A percentile compares a stretch with the other conserved stretches of the same genome.
phyloP scores from a whole-genome alignment of 768 basidiomycete species.

The Austroboletus eburneus region DNA sequence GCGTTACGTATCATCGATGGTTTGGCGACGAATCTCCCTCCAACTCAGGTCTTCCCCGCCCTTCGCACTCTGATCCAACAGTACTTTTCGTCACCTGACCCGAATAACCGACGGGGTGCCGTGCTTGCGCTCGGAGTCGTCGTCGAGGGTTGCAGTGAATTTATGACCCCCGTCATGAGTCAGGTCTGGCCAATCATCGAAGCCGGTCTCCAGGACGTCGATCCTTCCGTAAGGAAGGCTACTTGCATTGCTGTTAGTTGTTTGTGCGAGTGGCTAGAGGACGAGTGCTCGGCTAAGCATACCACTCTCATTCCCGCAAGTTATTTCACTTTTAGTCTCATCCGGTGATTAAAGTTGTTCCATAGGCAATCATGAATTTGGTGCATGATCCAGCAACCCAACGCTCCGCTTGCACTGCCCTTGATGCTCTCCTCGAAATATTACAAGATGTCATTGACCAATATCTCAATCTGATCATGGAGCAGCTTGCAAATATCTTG shows the following conservation, averaged over 20 bases:
- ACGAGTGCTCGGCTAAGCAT: conserved; percentile 85
- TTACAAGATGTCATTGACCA: conserved; percentile 85
- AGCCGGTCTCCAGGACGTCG: conserved; percentile 77
- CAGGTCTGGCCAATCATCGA: conserved; percentile 95
- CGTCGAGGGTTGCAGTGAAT: conserved; percentile 98
- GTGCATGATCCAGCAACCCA: conserved; percentile 86
- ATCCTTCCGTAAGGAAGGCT: conserved; percentile 87
- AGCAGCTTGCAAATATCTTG: conserved; percentile 81
- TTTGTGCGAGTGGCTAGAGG: conserved; percentile 95
- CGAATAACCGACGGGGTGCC: conserved; percentile 80
- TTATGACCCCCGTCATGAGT: conserved; percentile 87
- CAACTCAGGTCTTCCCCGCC: conserved; percentile 92
- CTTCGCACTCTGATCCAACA: conserved; percentile 77
- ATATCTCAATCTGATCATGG: conserved; percentile 94
- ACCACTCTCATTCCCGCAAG: conserved; percentile 78
- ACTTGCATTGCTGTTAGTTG: conserved; percentile 96
- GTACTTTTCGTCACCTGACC: conserved; percentile 80
- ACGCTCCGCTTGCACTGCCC: conserved; percentile 90
- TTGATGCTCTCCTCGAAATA: conserved; percentile 95
- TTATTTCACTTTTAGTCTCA: conserved; percentile 1
- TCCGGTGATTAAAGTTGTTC: background rate
- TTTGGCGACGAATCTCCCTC: conserved; percentile 88
- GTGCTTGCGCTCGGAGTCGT: conserved; percentile 94
- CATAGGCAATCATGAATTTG: conserved; percentile 83
- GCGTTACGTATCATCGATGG: conserved; percentile 93